Evolutionary conservation across 306 rosid species (phyloP), one percentile per base, ranked within the genome.

Genomic region (Cucurbita pepo): DNA sequence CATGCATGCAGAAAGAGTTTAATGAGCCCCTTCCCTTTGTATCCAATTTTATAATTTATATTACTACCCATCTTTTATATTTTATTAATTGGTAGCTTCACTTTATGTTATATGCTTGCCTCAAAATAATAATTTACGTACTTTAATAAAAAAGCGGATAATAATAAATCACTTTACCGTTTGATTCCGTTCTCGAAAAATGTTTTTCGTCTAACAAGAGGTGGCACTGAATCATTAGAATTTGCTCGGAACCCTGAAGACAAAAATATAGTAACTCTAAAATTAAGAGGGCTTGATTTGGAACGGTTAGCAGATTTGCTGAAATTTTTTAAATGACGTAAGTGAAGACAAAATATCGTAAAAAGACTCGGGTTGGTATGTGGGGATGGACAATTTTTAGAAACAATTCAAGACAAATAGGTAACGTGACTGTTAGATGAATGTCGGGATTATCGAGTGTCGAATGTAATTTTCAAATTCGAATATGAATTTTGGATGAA

Each of bases 1-100:
- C 73, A 67, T 67, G 73, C 73, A 67, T 67, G 73, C 73, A 67
- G 44, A 50, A 30, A 47, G 48, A 66, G 21, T 66, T 62, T 66
- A 15, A 63, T 21, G 56, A 21, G 56, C 72, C 38, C 72, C 56
- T 56, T 14, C 22, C 50, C 21, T 63, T 40, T 50, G 73, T 48
- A 69, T 50, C 58, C 57, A 69, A 45, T 69, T 69, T 69, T 69
- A 45, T 14, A 69, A 50, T 69, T 50, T 69, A 69, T 69, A 50
- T 69, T 50, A 69, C 56, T 67, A 47, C 41, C 22, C 56, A 67
- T 45, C 56, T 47, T 65, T 65, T 0, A 44, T 44, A 45, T 66
- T 45, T 47, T 62, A 38, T 5, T 25, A 22, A 50, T 69, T 48
- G 19, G 58, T 47, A 47, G 30, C 8, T 69, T 69, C 58, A 22